These are phyloP conservation scores for Adansonia digitata DNA, from an alignment of 345 rosid species.

Conservation along the genomic window DNA sequence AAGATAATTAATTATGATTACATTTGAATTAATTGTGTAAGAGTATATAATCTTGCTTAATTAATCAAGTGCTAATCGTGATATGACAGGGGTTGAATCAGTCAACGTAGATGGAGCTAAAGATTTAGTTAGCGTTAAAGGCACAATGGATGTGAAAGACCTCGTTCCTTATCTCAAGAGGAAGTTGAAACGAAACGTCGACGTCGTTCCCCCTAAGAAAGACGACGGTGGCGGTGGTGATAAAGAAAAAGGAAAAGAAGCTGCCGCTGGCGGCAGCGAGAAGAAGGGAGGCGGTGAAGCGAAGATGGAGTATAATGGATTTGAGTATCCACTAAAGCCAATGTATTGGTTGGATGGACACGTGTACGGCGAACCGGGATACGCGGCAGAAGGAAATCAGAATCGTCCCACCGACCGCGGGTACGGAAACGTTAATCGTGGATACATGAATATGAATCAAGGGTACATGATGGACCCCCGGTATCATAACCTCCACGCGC, in stretches of 20 bases:
- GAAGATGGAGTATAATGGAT: constrained; percentile 39
- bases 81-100: constrained; percentile 58
- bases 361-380: constrained; percentile 28
- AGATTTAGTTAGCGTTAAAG: constrained; percentile 71
- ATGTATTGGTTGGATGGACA: constrained; percentile 42
- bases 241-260: too few species aligned
- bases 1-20: not conserved
- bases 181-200: constrained; percentile 62
- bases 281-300: constrained; percentile 34
- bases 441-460: constrained; percentile 16
- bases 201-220: constrained; percentile 55
- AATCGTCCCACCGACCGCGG: not conserved
- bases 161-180: constrained; percentile 44
- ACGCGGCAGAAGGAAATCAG: constrained; percentile 30
- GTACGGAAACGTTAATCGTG: not conserved
- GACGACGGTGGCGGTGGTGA: constrained; percentile 29
- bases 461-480: constrained; percentile 34
- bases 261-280: too few species aligned
- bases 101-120: constrained; percentile 54
- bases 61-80: constrained; percentile 13
- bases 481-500: constrained; percentile 37
- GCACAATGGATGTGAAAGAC: constrained; percentile 57
- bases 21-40: not conserved
- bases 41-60: not conserved
- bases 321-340: constrained; percentile 32